These are phyloP conservation scores for Mrakia blollopis DNA, from an alignment of 768 basidiomycete species.

Conservation along the genomic window DNA sequence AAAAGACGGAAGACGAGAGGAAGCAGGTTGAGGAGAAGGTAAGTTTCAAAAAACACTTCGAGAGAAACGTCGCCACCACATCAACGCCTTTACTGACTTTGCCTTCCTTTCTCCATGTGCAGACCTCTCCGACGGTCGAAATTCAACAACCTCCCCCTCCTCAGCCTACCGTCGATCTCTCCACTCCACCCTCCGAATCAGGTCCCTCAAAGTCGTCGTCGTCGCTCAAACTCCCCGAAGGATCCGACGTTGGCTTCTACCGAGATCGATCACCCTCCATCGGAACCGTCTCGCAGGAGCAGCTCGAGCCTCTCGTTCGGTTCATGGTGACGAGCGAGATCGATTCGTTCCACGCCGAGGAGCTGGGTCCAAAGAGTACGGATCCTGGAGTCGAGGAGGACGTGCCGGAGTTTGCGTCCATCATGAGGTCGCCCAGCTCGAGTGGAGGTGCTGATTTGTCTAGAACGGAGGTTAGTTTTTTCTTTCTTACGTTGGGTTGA, in stretches of 20 bases:
- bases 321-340: constrained; percentile 32
- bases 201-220: not conserved
- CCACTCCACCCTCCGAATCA: not conserved
- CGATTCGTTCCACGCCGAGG: constrained; percentile 19
- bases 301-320: constrained; percentile 28
- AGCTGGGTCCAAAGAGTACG: constrained; percentile 21
- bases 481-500: not conserved
- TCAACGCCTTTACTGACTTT: not conserved
- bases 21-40: not conserved
- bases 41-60: not conserved
- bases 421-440: constrained; percentile 27
- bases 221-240: constrained; percentile 15
- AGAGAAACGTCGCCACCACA: too few species aligned
- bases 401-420: constrained; percentile 26
- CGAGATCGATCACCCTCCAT: constrained; percentile 26
- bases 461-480: constrained; percentile 10
- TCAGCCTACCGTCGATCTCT: too few species aligned
- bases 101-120: not conserved
- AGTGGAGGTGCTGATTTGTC: constrained; percentile 1
- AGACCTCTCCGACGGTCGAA: not conserved
- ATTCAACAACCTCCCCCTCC: not conserved
- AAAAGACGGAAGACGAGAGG: too few species aligned
- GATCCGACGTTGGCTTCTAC: constrained; percentile 26
- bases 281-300: constrained; percentile 17
- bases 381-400: constrained; percentile 26